Base-by-base conservation (phyloP, 345 rosid species). In the Syzygium aromaticum region DNA sequence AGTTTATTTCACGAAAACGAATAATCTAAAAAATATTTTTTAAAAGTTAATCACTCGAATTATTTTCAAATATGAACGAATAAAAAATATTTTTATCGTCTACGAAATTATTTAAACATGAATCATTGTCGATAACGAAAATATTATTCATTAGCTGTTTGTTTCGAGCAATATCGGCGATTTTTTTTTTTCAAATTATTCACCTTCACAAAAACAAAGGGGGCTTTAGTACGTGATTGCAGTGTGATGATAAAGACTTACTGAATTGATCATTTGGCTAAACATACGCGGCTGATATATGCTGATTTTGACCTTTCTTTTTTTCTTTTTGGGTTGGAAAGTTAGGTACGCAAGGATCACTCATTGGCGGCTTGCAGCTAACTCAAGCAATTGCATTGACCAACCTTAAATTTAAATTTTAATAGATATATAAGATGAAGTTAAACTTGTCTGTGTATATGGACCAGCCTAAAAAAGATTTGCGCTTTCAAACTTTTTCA, bases 1-100 rank as follows among this genome's bases (percentile, higher is more conserved):
- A 25, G 0, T 5, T 25, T 57, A 7, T 57, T 57, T 25, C 0
- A 25, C 52, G 15, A 4, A 11, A 25, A 25, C 0, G 0, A 57
- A 57, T 25, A 0, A 25, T 57, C 11, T 57, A 5, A 25, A 57
- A 57, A 57, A 0, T 0, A 25, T 57, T 57, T 57, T 57, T 0
- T 0, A 59, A 59, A 59, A 59, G 2, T 11, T 2, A 9, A 11
- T 25, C 7, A 0, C 3, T 59, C 5, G 27, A 59, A 59, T 59
- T 6, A 59, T 11, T 59, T 11, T 25, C 5, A 59, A 59, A 57
- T 25, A 59, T 27, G 7, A 25, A 27, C 11, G 2, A 11, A 27
- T 0, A 0, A 11, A 57, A 57, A 11, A 10, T 56, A 23, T 0
- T 57, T 4, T 25, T 2, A 11, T 25, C 5, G 3, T 27, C 27